Evolutionary conservation across 441 rosid species (phyloP).

Genomic region (Capsella rubella): DNA sequence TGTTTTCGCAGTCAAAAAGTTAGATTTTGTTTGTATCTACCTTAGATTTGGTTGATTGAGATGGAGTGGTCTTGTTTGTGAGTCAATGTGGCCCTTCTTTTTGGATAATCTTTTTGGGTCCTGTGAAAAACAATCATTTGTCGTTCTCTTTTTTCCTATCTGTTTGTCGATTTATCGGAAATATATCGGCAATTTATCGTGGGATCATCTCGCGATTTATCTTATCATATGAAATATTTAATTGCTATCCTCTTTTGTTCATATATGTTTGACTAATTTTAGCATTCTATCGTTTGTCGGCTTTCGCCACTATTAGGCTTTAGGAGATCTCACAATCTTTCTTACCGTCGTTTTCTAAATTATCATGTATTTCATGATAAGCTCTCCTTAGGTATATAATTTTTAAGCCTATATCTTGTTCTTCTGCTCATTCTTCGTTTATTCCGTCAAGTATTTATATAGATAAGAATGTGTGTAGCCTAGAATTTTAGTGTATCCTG

Average conservation of each 20-base stretch:
- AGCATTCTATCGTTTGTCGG: background rate
- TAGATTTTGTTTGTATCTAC: background rate
- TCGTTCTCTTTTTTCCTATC: background rate
- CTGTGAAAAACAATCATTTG: background rate
- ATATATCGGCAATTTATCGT: too few relatives aligned
- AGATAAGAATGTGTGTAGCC: background rate
- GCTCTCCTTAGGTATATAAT: background rate
- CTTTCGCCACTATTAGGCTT: background rate
- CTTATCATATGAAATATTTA: background rate
- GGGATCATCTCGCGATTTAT: background rate
- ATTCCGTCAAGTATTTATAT: background rate
- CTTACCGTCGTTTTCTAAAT: background rate
- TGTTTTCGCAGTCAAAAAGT: background rate
- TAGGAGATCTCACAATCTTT: background rate
- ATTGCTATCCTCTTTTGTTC: background rate
- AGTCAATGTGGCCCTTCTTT: background rate
- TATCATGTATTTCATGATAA: background rate
- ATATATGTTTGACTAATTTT: background rate
- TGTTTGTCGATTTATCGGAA: background rate
- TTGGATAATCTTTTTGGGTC: constrained; percentile 7
- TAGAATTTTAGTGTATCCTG: background rate
- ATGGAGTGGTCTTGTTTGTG: constrained; percentile 9
- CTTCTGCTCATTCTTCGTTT: background rate
- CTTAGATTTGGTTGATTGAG: constrained; percentile 28
- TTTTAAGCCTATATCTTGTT: background rate